A percentile compares a stretch with the other conserved stretches of the same genome.
These are phyloP conservation scores for Fraxinus anomala DNA, from an alignment of 257 asterid species.

Conservation along the genomic window DNA sequence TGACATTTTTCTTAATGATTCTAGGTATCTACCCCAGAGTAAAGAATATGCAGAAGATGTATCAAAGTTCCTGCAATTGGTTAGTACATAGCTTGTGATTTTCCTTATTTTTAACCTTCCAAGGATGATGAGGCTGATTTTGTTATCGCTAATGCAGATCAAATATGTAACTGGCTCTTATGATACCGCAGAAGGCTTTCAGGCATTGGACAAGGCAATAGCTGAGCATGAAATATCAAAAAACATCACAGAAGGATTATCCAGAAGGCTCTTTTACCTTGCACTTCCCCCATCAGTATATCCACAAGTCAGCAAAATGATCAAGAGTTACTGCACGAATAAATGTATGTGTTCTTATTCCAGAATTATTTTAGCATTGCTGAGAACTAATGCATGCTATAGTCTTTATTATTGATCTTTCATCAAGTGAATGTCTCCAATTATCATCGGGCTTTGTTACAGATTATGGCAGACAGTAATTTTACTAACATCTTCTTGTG, in stretches of 20 bases:
- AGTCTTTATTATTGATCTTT: background rate
- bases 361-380: background rate
- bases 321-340: slow-evolving; percentile 68
- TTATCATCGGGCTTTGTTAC: background rate
- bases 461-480: background rate
- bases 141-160: slow-evolving; percentile 50
- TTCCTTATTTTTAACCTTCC: slow-evolving; percentile 6
- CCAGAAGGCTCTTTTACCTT: slow-evolving; percentile 93
- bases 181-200: slow-evolving; percentile 85
- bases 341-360: slow-evolving; percentile 52
- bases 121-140: background rate
- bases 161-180: slow-evolving; percentile 92
- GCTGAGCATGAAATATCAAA: slow-evolving; percentile 78
- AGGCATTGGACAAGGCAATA: slow-evolving; percentile 76
- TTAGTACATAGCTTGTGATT: slow-evolving; percentile 38
- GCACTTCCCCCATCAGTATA: slow-evolving; percentile 99
- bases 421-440: background rate
- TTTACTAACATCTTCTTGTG: background rate
- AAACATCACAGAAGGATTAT: slow-evolving; percentile 66
- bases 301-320: slow-evolving; percentile 97
- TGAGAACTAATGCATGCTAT: slow-evolving; percentile 2
- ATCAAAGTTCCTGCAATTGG: slow-evolving; percentile 77
- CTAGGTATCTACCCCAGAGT: slow-evolving; percentile 72
- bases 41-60: slow-evolving; percentile 53
- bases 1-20: slow-evolving; percentile 18